Evolutionary conservation across 2,329 filamentous ascomycete genomes (phyloP), one percentile per base, ranked within the genome.

Genomic region (Pseudogymnoascus sp.): DNA sequence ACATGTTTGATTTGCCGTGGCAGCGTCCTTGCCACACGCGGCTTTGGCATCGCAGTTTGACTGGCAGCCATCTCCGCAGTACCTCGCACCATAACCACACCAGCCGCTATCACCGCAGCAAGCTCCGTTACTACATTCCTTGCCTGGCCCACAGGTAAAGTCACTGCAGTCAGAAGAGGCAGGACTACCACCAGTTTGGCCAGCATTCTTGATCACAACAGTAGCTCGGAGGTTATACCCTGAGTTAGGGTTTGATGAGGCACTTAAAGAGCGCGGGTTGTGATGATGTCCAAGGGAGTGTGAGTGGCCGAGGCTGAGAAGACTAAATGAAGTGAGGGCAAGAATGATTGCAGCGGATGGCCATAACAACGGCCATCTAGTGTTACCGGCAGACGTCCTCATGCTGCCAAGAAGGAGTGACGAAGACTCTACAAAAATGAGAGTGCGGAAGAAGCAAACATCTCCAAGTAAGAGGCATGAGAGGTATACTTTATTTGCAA

Each of bases 21-120:
- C 33, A 20, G 59, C 63, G 18, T 65, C 64, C 35, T 61, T n/a
- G 6, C 63, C 64, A 50, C 64, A 66, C 28, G 61, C 58, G 1
- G 64, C 64, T 16, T 62, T 61, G 1, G 64, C 61, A 61, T 66
- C 38, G 16, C 64, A 65, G 30, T 63, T 65, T n/a, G 62, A 65
- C 8, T 62, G 60, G 47, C 69, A 71, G 16, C 54, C 66, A 2
- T 47, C 22, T 6, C 69, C 70, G 59, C 70, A 70, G 47, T 64
- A 67, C 1, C 58, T 60, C 1, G 60, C 58, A 2, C 63, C 63
- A 57, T 60, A 69, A 6, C 67, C 65, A 50, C 68, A 70, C 36
- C 30, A 58, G 3, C 64, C 67, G 67, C 58, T 62, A 65, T 1
- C 37, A 20, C 66, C 61, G 59, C 68, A 69, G 30, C 68, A 69